Conservation (phyloP, 805 yeast species). For the Saccharomycopsis olivae region DNA sequence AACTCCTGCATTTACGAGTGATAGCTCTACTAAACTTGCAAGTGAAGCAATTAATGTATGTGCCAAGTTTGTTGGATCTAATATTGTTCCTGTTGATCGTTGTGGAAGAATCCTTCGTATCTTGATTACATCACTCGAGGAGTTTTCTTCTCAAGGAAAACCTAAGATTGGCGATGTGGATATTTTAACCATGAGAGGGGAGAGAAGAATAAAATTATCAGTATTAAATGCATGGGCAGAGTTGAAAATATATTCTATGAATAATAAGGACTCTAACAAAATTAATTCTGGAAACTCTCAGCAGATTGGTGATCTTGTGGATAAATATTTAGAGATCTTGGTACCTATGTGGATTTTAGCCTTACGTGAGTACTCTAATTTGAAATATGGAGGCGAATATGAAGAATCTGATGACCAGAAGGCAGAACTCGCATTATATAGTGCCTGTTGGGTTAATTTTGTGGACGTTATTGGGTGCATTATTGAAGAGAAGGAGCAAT, state of each 20-base stretch:
- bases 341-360: conserved; percentile 73
- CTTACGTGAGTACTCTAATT: conserved; percentile 61
- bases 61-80: conserved; percentile 63
- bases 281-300: too few relatives aligned
- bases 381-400: conserved; percentile 38
- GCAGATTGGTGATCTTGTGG: conserved; percentile 39
- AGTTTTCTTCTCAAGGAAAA: conserved; percentile 26
- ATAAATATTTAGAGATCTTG: conserved; percentile 47
- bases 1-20: conserved; percentile 72
- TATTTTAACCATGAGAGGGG: conserved; percentile 33
- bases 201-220: conserved; percentile 46
- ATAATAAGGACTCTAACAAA: conserved; percentile 10
- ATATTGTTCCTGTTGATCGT: conserved; percentile 38
- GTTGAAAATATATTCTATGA: conserved; percentile 29
- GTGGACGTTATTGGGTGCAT: conserved; percentile 65
- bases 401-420: conserved; percentile 24
- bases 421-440: conserved; percentile 29
- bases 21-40: conserved; percentile 63
- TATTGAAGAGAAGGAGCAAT: conserved; percentile 37
- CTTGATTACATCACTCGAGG: conserved; percentile 56
- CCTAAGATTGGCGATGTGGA: conserved; percentile 48
- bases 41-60: conserved; percentile 68
- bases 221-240: conserved; percentile 69
- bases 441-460: conserved; percentile 64
- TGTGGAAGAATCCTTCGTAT: conserved; percentile 51